Conservation (phyloP, 208 protist genomes). For the Crithidia fasciculata region DNA sequence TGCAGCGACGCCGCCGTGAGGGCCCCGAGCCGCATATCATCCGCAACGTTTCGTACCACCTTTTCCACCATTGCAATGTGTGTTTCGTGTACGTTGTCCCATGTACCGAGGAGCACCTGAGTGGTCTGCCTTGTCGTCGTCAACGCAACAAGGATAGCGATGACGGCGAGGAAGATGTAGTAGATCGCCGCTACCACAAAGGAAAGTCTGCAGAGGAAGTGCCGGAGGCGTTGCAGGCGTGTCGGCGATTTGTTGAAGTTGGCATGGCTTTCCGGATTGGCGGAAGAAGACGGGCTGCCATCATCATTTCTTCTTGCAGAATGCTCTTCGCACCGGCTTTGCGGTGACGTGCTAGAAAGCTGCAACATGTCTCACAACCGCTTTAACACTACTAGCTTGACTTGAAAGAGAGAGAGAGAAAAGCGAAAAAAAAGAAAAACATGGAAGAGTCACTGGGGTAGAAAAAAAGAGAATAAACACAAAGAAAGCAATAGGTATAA, state of each 20-base stretch:
- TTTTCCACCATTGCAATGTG: background rate
- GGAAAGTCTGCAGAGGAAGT: background rate
- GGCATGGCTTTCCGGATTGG: too few relatives aligned
- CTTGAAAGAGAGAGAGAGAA: background rate
- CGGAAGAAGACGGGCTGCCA: too few relatives aligned
- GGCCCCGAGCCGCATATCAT: background rate
- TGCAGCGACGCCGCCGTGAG: background rate
- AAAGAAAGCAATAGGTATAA: too few relatives aligned
- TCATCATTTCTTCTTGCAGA: too few relatives aligned
- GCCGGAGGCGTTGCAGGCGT: background rate
- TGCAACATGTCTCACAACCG: too few relatives aligned
- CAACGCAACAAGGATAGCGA: background rate
- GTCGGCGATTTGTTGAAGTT: background rate
- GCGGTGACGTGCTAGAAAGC: too few relatives aligned
- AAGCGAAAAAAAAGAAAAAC: background rate
- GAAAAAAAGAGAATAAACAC: background rate
- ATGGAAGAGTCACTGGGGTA: background rate
- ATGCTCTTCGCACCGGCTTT: too few relatives aligned
- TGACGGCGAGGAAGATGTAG: background rate
- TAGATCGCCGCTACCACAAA: background rate
- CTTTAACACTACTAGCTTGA: too few relatives aligned
- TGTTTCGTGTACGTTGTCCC: background rate
- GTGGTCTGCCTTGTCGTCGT: background rate
- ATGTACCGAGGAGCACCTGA: background rate
- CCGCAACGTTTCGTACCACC: background rate